These are phyloP conservation scores for Calvatia gigantea DNA, from an alignment of 768 basidiomycete species.

Conservation along the genomic window DNA sequence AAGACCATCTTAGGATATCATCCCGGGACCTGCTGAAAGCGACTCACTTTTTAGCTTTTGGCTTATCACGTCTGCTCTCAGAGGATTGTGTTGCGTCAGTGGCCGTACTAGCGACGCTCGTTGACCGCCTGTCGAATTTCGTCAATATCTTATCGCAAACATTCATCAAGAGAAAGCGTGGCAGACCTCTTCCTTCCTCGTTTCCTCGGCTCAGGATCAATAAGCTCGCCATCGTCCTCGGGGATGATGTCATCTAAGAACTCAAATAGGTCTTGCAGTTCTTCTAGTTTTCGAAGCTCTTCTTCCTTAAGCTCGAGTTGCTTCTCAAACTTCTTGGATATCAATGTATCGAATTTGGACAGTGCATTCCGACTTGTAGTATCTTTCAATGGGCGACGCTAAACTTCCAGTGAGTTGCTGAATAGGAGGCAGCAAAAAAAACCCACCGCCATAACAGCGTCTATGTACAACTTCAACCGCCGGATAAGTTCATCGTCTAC, in stretches of 20 bases:
- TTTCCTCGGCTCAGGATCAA: slow-evolving; percentile 37
- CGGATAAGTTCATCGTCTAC: slow-evolving; percentile 69
- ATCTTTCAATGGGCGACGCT: slow-evolving; percentile 49
- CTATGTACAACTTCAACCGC: slow-evolving; percentile 56
- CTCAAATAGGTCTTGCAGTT: slow-evolving; percentile 60
- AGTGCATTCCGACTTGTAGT: slow-evolving; percentile 64
- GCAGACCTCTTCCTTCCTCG: slow-evolving; percentile 47
- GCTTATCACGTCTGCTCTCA: slow-evolving; percentile 26
- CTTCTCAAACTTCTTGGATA: slow-evolving; percentile 70
- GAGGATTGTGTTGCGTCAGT: slow-evolving; percentile 36
- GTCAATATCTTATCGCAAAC: neutral
- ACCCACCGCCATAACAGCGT: slow-evolving; percentile 54
- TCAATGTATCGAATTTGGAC: slow-evolving; percentile 57
- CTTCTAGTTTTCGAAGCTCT: slow-evolving; percentile 61
- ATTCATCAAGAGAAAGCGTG: neutral
- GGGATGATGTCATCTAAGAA: slow-evolving; percentile 74
- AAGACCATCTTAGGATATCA: neutral
- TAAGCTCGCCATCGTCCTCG: slow-evolving; percentile 55
- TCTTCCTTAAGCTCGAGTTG: slow-evolving; percentile 70
- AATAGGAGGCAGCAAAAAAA: neutral
- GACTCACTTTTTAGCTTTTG: slow-evolving; percentile 35
- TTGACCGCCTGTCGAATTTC: slow-evolving; percentile 45
- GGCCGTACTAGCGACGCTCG: slow-evolving; percentile 47
- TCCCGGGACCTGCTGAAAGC: neutral
- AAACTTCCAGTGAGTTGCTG: neutral